These are phyloP conservation scores for Kluyveromyces dobzhanskii DNA, from an alignment of 805 yeast species.

Conservation along the genomic window DNA sequence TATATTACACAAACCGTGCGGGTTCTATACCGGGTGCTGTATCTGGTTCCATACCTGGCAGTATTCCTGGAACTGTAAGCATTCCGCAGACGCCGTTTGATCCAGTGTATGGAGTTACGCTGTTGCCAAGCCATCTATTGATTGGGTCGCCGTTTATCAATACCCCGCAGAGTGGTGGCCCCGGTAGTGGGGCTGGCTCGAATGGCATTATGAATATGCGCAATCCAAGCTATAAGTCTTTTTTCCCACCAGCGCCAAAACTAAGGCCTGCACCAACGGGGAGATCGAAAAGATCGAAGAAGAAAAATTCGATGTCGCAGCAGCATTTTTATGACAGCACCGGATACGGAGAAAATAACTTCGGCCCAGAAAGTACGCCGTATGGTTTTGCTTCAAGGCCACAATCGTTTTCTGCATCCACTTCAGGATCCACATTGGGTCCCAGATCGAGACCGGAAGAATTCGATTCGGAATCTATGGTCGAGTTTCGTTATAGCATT, in stretches of 20 bases:
- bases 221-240: not conserved
- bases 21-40: not conserved
- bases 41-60: slow-evolving; percentile 7
- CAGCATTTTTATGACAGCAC: too few species aligned
- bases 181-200: not conserved
- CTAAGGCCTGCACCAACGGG: slow-evolving; percentile 1
- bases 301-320: too few species aligned
- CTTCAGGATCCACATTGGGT: too few species aligned
- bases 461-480: not conserved
- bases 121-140: slow-evolving; percentile 55
- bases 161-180: slow-evolving; percentile 20
- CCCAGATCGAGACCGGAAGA: not conserved
- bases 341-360: too few species aligned
- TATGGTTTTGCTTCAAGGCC: too few species aligned
- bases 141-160: slow-evolving; percentile 51
- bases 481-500: slow-evolving; percentile 7
- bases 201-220: not conserved
- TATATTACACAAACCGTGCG: slow-evolving; percentile 13
- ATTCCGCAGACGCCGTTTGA: slow-evolving; percentile 52
- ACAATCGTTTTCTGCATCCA: too few species aligned
- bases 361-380: too few species aligned
- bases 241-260: not conserved
- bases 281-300: not conserved
- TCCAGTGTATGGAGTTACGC: slow-evolving; percentile 47
- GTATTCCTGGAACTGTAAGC: slow-evolving; percentile 5